Evolutionary conservation across 352 stramenopile species (phyloP).

Genomic region (Pythium chondricola): DNA sequence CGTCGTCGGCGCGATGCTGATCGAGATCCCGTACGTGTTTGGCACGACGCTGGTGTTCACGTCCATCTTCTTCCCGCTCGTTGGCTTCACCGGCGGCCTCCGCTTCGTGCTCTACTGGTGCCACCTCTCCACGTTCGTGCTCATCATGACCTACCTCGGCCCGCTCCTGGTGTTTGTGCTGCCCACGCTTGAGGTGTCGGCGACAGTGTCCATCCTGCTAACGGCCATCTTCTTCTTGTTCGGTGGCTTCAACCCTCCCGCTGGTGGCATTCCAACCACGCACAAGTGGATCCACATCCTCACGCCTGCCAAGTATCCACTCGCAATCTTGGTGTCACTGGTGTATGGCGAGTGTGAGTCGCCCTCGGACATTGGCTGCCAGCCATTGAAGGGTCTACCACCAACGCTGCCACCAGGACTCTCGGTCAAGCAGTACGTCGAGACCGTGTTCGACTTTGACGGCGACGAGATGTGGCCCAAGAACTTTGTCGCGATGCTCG

Average conservation of each 20-base stretch:
- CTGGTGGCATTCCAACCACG: conserved; percentile 22
- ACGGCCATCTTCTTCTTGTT: conserved; percentile 32
- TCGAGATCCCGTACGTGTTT: conserved; percentile 38
- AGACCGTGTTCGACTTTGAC: no score
- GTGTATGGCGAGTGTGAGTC: conserved; percentile 23
- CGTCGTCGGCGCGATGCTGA: conserved; percentile 41
- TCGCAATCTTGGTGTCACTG: conserved; percentile 19
- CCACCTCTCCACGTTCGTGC: conserved; percentile 24
- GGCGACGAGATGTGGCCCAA: no score
- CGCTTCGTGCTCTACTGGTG: conserved; percentile 25
- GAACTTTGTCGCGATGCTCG: no score
- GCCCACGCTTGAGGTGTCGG: conserved; percentile 23
- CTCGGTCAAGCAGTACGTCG: no score
- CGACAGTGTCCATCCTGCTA: conserved; percentile 20
- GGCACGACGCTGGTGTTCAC: conserved; percentile 25
- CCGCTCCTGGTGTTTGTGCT: conserved; percentile 26
- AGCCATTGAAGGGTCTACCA: no score
- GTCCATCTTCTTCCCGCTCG: conserved; percentile 32
- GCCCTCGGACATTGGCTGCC: no score
- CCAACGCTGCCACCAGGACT: no score
- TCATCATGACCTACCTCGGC: conserved; percentile 34
- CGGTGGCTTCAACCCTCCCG: conserved; percentile 30
- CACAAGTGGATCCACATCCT: conserved; percentile 39
- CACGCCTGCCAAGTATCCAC: no score
- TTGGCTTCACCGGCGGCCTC: conserved; percentile 22